phyloP scores from a whole-genome alignment of 257 asterid species.

The Paulownia fortunei region DNA sequence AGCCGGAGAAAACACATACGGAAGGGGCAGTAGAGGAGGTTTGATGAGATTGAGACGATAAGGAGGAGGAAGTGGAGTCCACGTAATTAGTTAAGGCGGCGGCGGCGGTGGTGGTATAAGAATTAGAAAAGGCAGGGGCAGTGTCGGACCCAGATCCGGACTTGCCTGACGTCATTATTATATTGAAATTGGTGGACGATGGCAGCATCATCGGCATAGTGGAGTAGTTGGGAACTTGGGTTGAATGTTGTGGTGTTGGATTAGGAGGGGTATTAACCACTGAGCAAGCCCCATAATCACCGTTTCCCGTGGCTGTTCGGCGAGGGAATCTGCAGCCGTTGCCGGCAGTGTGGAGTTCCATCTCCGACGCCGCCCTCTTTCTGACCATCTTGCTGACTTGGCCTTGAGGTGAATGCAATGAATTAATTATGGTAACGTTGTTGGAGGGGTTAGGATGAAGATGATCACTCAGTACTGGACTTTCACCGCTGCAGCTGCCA shows the following conservation, averaged over 20 bases:
- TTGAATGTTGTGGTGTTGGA: conserved; percentile 35
- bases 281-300: too few relatives aligned
- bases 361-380: conserved; percentile 83
- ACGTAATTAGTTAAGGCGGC: conserved; percentile 27
- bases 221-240: conserved; percentile 75
- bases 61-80: conserved; percentile 44
- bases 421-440: not conserved
- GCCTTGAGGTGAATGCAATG: conserved; percentile 32
- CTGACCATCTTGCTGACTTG: conserved; percentile 61
- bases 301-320: conserved; percentile 50
- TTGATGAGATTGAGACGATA: too few relatives aligned
- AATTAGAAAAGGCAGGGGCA: conserved; percentile 23
- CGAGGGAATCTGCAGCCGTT: conserved; percentile 71
- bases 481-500: conserved; percentile 30
- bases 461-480: not conserved
- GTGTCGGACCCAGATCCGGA: conserved; percentile 48
- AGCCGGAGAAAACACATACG: conserved; percentile 85
- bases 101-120: too few relatives aligned
- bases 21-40: too few relatives aligned
- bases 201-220: conserved; percentile 49
- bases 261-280: conserved; percentile 1
- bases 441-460: too few relatives aligned
- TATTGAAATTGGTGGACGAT: conserved; percentile 48
- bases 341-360: conserved; percentile 56
- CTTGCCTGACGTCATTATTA: conserved; percentile 52